Evolutionary conservation across 2,329 filamentous ascomycete species (phyloP), one percentile per base, ranked within the genome.

Genomic region (Cercospora sp.): DNA sequence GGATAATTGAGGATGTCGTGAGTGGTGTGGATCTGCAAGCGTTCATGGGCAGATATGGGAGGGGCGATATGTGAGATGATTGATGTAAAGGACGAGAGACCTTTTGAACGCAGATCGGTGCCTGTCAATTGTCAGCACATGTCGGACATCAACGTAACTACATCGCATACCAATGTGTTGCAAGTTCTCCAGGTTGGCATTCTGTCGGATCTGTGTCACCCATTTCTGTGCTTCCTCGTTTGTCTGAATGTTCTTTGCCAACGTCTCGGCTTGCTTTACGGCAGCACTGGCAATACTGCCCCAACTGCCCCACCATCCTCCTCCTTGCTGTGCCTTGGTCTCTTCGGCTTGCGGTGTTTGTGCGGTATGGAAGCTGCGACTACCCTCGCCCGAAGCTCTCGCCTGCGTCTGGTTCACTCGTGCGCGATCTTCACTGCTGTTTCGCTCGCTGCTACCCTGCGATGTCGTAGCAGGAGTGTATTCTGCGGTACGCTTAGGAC

Each of bases 161-260:
- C 13, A 0, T 28, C 53, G 26, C 83, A 72, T 86, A 94, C 93
- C 91, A 69, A 94, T 83, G 64, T 89, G 91, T 73, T 87, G 87
- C 51, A 98, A 83, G 33, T 89, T 89, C 55, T 90, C 91, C 60
- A 96, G 91, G 77, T 65, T 72, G 66, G 63, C 66, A 23, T 97
- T 97, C 68, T 93, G 94, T 76, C 90, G 90, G 65, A 98, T 91
- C 79, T 98, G 94, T 63, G 97, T 92, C 1, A 94, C 92, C 93
- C 94, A 99, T 79, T 92, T 91, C 83, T 94, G 94, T 62, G 94
- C 95, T 79, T 99, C 95, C 77, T 98, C 93, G 75, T 96, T 97
- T 78, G 95, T 90, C 79, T 97, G 92, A 59, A 99, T 94, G 80
- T 98, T 93, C 79, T 94, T 96, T 72, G 96, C 94, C 0, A 94